Evolutionary conservation across 1,284 basidiomycete genomes (phyloP), one percentile per base, ranked within the genome.

Genomic region (Melampsora abietis-canadensis): DNA sequence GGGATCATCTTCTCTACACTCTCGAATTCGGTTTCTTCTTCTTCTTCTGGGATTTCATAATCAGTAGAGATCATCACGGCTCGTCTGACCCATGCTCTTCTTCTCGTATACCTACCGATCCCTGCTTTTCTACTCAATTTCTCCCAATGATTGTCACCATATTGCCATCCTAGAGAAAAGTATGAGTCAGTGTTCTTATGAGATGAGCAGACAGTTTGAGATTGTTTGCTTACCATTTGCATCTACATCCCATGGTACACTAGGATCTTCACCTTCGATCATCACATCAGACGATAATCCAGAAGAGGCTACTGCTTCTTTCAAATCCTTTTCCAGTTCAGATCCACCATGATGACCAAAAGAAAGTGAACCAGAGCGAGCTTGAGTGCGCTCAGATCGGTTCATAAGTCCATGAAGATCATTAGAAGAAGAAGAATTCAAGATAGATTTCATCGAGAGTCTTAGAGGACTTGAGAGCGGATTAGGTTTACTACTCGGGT

Each of bases 121-220:
- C 81, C 80, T 34, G 76, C 77, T 70, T 79, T 80, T 47, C 76
- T 78, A 68, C 76, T 77, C 78, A 82, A 79, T 78, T 81, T 82
- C 2, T 82, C 81, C 81, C 81, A 82, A 40, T 79, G 78, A 65
- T 82, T 82, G 77, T 81, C 81, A 37, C 81, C 81, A 75, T 82
- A 82, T 77, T 81, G 80, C 81, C 81, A 82, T 0, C 70, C 70
- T 74, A 17, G 15, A 30, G 4, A 4, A 60, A 19, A 44, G 8
- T n/a, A 59, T 15, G 21, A n/a, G 61, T 19, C 15, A 63, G 30
- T 7, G 6, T 54, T 31, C 5, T 19, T 3, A 66, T 51, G 46
- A 40, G 8, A 47, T n/a, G 44, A 57, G n/a, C 30, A 51, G 4
- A 24, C 7, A 24, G 12, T 12, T 19, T 47, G 66, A 12, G 14